phyloP scores from a whole-genome alignment of 495 filamentous ascomycete species.

The Daldinia grandis region DNA sequence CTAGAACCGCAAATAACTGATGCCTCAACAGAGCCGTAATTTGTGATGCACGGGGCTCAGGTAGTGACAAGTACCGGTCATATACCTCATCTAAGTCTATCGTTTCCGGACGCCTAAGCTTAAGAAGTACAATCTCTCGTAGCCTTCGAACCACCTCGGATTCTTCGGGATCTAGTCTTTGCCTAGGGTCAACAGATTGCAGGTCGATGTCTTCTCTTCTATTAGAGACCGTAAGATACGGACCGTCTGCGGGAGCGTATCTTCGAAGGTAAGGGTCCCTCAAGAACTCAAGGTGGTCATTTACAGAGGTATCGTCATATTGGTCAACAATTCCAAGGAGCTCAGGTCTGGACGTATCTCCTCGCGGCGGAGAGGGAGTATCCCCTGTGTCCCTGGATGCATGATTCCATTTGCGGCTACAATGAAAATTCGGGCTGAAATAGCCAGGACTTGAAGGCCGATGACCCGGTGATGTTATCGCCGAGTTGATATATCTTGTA shows the following conservation, averaged over 20 bases:
- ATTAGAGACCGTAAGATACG: conserved; percentile 55
- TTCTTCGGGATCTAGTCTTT: conserved; percentile 38
- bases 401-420: conserved; percentile 36
- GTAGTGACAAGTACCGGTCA: conserved; percentile 53
- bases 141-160: conserved; percentile 46
- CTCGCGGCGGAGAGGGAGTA: background rate
- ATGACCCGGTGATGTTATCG: conserved; percentile 28
- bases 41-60: conserved; percentile 70
- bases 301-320: conserved; percentile 54
- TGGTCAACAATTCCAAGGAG: conserved; percentile 59
- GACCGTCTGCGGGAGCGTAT: conserved; percentile 55
- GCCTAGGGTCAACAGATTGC: conserved; percentile 48
- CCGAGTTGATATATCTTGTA: conserved; percentile 21
- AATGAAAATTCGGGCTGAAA: conserved; percentile 18
- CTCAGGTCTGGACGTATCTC: conserved; percentile 45
- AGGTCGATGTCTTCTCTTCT: conserved; percentile 54
- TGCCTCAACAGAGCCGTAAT: conserved; percentile 67
- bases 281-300: conserved; percentile 56
- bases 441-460: conserved; percentile 26
- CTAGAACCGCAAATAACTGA: conserved; percentile 72
- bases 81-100: conserved; percentile 53
- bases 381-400: conserved; percentile 4
- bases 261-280: conserved; percentile 58
- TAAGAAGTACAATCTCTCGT: conserved; percentile 42
- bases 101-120: conserved; percentile 45